Evolutionary conservation across 352 stramenopile species (phyloP), one percentile per base, ranked within the genome.

Genomic region (Hyaloperonospora brassicae): DNA sequence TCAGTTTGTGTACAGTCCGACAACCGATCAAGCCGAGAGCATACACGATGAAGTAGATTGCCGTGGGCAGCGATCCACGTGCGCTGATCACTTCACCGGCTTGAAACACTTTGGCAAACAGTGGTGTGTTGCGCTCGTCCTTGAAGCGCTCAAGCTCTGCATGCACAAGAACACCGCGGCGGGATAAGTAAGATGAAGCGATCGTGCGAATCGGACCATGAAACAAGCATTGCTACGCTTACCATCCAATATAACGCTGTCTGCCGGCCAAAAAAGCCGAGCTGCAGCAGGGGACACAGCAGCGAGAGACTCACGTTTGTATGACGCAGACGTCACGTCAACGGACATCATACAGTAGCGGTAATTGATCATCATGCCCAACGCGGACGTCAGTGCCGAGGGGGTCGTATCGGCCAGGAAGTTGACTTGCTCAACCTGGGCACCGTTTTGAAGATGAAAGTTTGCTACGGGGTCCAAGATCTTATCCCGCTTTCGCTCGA

Each of bases 291-390:
- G 70, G 1, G 83, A 87, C 14, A 84, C 61, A 0, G 83, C 83
- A 1, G 70, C 83, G 6, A 82, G 61, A 12, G 77, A 86, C 46
- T 86, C 71, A 13, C 77, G 73, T 43, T 88, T 89, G 70, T 93
- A 93, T 27, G 79, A 89, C 7, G 84, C 69, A 2, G 80, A 91
- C 11, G 83, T 90, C 5, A 73, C 61, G 25, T 88, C 73, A 46
- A 88, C 80, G 27, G 76, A 86, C 5, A 68, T 87, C 77, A 93
- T 90, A 52, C 76, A 86, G 52, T 93, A 93, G 43, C 83, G 79
- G 52, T 93, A 93, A 59, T 93, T 93, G 66, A 93, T 86, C 83
- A 93, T 93, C 61, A 88, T 82, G 7, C 75, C 77, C 5, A 84
- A 69, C 21, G 77, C 71, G 7, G 50, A 70, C 13, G 52, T 50